A percentile compares a stretch with the other conserved stretches of the same genome.
Evolutionary conservation across 495 filamentous ascomycete genomes (phyloP).

Genomic region (Annulohypoxylon moriforme): DNA sequence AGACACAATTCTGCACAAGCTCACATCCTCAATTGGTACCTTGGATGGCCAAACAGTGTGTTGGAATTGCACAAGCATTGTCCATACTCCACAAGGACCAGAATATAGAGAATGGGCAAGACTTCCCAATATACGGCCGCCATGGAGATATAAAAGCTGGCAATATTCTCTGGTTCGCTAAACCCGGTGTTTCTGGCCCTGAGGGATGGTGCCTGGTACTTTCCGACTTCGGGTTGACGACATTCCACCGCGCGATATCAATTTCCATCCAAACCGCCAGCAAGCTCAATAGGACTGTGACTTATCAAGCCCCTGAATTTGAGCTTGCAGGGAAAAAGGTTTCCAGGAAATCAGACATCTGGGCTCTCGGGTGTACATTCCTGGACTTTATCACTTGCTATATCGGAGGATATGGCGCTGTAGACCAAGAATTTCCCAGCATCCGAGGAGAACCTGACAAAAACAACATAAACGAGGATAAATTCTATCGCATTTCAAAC

Average conservation of each 20-base stretch:
- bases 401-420: slow-evolving; percentile 9
- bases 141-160: slow-evolving; percentile 35
- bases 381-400: slow-evolving; percentile 31
- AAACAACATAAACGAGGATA: slow-evolving; percentile 6
- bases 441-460: slow-evolving; percentile 11
- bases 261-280: slow-evolving; percentile 20
- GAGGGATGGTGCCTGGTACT: slow-evolving; percentile 23
- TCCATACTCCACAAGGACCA: slow-evolving; percentile 26
- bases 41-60: slow-evolving; percentile 31
- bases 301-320: slow-evolving; percentile 34
- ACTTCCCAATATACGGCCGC: slow-evolving; percentile 27
- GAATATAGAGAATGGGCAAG: neutral
- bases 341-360: slow-evolving; percentile 33
- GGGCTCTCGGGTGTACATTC: slow-evolving; percentile 34
- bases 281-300: slow-evolving; percentile 20
- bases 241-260: slow-evolving; percentile 22
- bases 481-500: slow-evolving; percentile 10
- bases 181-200: neutral
- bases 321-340: slow-evolving; percentile 14
- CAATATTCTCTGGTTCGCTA: slow-evolving; percentile 34
- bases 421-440: slow-evolving; percentile 22
- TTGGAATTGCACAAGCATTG: slow-evolving; percentile 19
- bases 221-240: slow-evolving; percentile 24
- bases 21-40: neutral
- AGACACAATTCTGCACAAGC: neutral